These are phyloP conservation scores for Diddensiella transvaalensis DNA, from an alignment of 805 yeast genomes.

Conservation along the genomic window DNA sequence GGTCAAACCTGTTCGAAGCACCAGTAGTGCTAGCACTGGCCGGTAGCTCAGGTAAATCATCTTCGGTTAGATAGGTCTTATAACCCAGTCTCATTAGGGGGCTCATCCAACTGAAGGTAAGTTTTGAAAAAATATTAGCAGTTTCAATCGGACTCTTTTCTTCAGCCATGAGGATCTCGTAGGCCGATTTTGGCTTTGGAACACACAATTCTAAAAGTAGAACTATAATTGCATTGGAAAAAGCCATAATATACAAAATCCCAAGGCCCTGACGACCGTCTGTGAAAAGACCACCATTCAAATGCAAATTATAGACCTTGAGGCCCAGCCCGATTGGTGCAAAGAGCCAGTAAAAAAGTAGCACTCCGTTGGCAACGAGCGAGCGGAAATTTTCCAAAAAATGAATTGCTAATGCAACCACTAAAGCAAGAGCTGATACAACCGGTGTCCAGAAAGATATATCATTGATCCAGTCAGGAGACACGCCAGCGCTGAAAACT, in stretches of 20 bases:
- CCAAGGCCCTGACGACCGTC: slow-evolving; percentile 22
- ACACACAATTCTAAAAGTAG: slow-evolving; percentile 43
- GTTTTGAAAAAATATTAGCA: slow-evolving; percentile 68
- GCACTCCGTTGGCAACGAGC: slow-evolving; percentile 59
- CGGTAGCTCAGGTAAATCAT: slow-evolving; percentile 81
- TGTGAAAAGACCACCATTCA: slow-evolving; percentile 15
- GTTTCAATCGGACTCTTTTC: slow-evolving; percentile 44
- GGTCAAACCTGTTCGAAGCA: slow-evolving; percentile 45
- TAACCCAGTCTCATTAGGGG: slow-evolving; percentile 77
- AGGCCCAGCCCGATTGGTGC: slow-evolving; percentile 48
- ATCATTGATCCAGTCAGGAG: slow-evolving; percentile 28
- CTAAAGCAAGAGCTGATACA: slow-evolving; percentile 40
- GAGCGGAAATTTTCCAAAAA: slow-evolving; percentile 69
- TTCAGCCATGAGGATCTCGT: slow-evolving; percentile 35
- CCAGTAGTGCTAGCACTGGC: slow-evolving; percentile 58
- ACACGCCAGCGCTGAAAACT: slow-evolving; percentile 15
- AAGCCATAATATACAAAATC: slow-evolving; percentile 33
- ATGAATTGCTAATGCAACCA: slow-evolving; percentile 55
- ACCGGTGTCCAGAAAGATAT: slow-evolving; percentile 38
- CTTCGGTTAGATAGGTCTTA: slow-evolving; percentile 43
- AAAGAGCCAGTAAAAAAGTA: slow-evolving; percentile 75
- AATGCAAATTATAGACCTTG: slow-evolving; percentile 18
- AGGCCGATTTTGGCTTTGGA: slow-evolving; percentile 35
- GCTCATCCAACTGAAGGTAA: slow-evolving; percentile 91
- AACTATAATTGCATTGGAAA: slow-evolving; percentile 41